Evolutionary conservation across 345 rosid genomes (phyloP).

Genomic region (Brassica nigra): DNA sequence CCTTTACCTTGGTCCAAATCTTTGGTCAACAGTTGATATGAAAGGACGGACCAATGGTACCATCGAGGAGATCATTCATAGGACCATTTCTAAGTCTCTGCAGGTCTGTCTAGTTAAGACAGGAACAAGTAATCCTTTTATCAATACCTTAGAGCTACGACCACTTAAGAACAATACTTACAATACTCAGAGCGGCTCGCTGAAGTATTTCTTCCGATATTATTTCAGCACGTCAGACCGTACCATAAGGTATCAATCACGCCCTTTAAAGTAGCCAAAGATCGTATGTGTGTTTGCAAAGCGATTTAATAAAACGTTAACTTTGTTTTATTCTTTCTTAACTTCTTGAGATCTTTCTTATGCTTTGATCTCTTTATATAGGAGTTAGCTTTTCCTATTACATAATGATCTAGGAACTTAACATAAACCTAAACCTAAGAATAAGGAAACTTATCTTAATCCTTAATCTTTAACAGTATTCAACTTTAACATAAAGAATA

Average conservation of each 20-base stretch:
- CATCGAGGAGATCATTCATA: slow-evolving; percentile 36
- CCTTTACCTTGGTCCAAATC: slow-evolving; percentile 36
- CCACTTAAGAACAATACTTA: slow-evolving; percentile 35
- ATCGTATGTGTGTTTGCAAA: no score
- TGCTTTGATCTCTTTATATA: no score
- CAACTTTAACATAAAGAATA: no score
- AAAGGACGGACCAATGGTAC: slow-evolving; percentile 18
- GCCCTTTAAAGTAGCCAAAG: background rate
- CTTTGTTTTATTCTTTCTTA: no score
- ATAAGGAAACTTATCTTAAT: no score
- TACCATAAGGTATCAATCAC: slow-evolving; percentile 11
- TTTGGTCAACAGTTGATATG: slow-evolving; percentile 39
- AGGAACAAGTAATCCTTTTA: slow-evolving; percentile 36
- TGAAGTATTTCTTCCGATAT: slow-evolving; percentile 11
- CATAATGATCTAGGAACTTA: no score
- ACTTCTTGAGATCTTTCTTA: no score
- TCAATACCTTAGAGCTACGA: slow-evolving; percentile 35
- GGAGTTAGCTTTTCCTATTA: no score
- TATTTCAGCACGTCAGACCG: slow-evolving; percentile 31
- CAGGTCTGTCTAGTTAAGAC: slow-evolving; percentile 42
- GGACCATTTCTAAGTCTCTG: slow-evolving; percentile 7
- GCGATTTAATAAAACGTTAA: no score
- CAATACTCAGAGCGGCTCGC: slow-evolving; percentile 38
- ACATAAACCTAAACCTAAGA: no score
- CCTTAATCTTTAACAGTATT: no score